Percentiles rank a stretch among this genome's conserved stretches.
Conservation (phyloP, 352 stramenopile species). For the Globisporangium heterothallicum region DNA sequence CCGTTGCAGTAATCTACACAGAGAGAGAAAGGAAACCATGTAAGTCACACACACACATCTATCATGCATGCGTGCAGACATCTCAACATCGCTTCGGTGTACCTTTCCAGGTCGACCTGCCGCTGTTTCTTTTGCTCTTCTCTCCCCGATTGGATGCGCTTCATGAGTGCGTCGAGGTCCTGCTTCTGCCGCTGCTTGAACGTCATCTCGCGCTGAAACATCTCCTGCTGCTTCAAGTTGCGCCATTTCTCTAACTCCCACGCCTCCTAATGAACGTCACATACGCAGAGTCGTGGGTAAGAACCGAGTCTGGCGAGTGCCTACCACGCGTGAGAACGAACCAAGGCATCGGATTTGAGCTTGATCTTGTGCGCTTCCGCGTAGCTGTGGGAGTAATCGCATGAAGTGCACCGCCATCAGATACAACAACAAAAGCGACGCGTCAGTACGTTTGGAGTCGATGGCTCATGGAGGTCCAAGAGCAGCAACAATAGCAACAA, state of each 20-base stretch:
- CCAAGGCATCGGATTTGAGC: conserved; percentile 90
- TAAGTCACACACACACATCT: not conserved
- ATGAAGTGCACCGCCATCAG: conserved; percentile 1
- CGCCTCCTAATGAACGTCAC: conserved; percentile 48
- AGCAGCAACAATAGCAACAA: not conserved
- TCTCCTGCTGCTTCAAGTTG: conserved; percentile 92
- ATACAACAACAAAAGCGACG: not conserved
- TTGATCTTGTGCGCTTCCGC: conserved; percentile 96
- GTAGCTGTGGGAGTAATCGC: conserved; percentile 47
- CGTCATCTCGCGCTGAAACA: conserved; percentile 92
- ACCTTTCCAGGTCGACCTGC: conserved; percentile 91
- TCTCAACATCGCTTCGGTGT: not conserved
- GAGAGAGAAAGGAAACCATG: too few relatives aligned
- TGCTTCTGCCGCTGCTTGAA: conserved; percentile 93
- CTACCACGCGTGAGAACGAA: not conserved
- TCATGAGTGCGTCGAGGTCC: conserved; percentile 91
- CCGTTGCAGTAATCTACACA: conserved; percentile 73
- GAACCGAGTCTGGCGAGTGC: not conserved
- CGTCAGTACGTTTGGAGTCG: not conserved
- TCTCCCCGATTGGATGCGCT: conserved; percentile 91
- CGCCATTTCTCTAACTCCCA: conserved; percentile 95
- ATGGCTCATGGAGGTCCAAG: not conserved
- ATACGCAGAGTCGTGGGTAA: not conserved
- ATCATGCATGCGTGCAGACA: not conserved
- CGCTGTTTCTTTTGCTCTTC: conserved; percentile 95